A percentile compares a stretch with the other conserved stretches of the same genome.
phyloP scores from a whole-genome alignment of 495 filamentous ascomycete species.

The Aspergillus asperescens region DNA sequence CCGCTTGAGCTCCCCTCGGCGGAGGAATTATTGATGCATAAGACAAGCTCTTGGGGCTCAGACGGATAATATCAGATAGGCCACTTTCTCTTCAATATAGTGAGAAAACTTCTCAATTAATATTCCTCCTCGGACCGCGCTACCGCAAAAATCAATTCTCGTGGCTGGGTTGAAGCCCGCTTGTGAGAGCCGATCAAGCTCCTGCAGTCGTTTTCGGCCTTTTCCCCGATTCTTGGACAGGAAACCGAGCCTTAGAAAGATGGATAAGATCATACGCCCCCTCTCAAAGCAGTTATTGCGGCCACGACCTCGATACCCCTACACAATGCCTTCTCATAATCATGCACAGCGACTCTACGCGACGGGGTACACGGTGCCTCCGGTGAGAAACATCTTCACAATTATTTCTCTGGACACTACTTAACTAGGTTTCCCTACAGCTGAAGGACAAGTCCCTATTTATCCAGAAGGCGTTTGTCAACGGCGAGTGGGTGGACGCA shows the following conservation, averaged over 20 bases:
- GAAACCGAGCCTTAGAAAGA: slow-evolving; percentile 15
- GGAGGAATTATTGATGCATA: neutral
- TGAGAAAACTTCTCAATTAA: neutral
- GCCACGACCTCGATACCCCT: slow-evolving; percentile 37
- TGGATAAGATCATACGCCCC: slow-evolving; percentile 40
- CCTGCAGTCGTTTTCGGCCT: neutral
- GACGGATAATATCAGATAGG: neutral
- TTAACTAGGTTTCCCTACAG: slow-evolving; percentile 31
- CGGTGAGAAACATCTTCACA: slow-evolving; percentile 23
- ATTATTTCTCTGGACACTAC: neutral
- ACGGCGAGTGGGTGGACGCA: slow-evolving; percentile 76
- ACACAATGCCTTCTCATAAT: slow-evolving; percentile 30
- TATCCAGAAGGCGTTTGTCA: slow-evolving; percentile 76
- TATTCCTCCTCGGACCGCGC: slow-evolving; percentile 5
- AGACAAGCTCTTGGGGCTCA: neutral
- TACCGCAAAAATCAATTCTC: neutral
- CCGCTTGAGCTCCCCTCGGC: neutral
- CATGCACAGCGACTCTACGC: slow-evolving; percentile 38
- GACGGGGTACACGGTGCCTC: slow-evolving; percentile 40
- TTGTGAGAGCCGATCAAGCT: neutral
- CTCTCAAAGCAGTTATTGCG: slow-evolving; percentile 36
- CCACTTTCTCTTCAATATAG: neutral
- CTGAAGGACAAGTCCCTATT: slow-evolving; percentile 80
- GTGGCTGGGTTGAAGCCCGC: neutral
- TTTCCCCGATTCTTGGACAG: neutral